Evolutionary conservation across 345 rosid species (phyloP).

Genomic region (Brassica cretica): DNA sequence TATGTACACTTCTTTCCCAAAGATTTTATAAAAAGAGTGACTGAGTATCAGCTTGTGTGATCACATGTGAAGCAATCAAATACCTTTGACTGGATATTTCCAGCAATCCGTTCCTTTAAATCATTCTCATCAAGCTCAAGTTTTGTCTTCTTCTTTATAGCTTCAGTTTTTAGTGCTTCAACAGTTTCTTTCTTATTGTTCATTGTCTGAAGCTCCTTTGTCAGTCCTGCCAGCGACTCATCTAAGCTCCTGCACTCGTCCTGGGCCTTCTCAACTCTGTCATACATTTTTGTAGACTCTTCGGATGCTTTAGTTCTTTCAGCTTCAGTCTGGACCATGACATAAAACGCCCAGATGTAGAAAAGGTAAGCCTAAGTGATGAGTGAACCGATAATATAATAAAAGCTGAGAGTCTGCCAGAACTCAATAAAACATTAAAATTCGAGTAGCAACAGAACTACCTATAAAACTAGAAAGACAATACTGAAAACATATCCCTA

Average conservation of each 20-base stretch:
- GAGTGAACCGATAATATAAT: background rate
- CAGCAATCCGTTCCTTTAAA: conserved; percentile 65
- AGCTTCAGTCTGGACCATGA: conserved; percentile 61
- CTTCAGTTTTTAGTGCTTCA: conserved; percentile 70
- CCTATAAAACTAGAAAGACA: background rate
- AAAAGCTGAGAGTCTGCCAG: conserved; percentile 4
- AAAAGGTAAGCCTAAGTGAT: background rate
- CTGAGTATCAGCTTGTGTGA: conserved; percentile 14
- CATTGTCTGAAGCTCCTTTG: conserved; percentile 71
- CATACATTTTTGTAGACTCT: conserved; percentile 65
- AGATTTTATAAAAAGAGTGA: conserved; percentile 1
- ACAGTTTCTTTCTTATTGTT: conserved; percentile 72
- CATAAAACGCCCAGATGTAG: background rate
- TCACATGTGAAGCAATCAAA: conserved; percentile 10
- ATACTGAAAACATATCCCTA: conserved; percentile 2
- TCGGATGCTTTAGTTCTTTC: conserved; percentile 71
- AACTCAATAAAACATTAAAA: background rate
- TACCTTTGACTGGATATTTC: conserved; percentile 79
- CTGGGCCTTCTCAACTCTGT: conserved; percentile 67
- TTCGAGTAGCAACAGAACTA: background rate
- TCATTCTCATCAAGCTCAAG: conserved; percentile 90
- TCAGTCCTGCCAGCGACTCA: conserved; percentile 59
- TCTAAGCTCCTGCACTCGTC: conserved; percentile 79
- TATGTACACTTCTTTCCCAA: conserved; percentile 9
- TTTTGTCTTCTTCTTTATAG: conserved; percentile 74